phyloP scores from a whole-genome alignment of 2,329 filamentous ascomycete species.

The Escovopsis weberi region DNA sequence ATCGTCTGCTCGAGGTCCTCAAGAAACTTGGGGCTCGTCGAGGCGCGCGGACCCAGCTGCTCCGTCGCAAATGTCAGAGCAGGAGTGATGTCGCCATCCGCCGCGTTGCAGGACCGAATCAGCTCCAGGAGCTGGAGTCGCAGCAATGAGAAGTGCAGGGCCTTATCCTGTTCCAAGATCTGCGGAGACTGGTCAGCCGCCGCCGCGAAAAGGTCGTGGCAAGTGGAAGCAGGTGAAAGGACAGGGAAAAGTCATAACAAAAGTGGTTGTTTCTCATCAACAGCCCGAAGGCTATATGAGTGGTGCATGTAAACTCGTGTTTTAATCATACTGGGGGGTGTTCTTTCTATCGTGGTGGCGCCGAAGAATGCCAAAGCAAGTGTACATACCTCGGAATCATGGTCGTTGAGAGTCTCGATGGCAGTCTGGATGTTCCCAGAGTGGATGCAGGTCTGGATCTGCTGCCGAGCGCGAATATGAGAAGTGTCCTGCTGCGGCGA shows the following conservation, averaged over 20 bases:
- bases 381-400: constrained; percentile 71
- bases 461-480: constrained; percentile 62
- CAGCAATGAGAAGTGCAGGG: constrained; percentile 78
- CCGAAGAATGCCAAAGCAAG: not conserved
- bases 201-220: not conserved
- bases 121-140: constrained; percentile 88
- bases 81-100: constrained; percentile 57
- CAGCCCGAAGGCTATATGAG: constrained; percentile 70
- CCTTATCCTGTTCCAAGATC: constrained; percentile 74
- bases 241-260: constrained; percentile 21
- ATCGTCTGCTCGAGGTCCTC: constrained; percentile 85
- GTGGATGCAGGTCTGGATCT: constrained; percentile 76
- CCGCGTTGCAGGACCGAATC: constrained; percentile 60
- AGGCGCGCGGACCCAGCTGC: constrained; percentile 75
- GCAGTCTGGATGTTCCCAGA: constrained; percentile 73
- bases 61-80: constrained; percentile 79
- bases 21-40: constrained; percentile 67
- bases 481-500: constrained; percentile 55
- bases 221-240: not conserved
- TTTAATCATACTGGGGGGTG: constrained; percentile 65
- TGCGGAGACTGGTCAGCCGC: constrained; percentile 23
- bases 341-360: not conserved
- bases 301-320: constrained; percentile 93
- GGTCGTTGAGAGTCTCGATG: constrained; percentile 75
- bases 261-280: constrained; percentile 77